phyloP scores from a whole-genome alignment of 495 filamentous ascomycete genomes.

The Copromyces sp. region DNA sequence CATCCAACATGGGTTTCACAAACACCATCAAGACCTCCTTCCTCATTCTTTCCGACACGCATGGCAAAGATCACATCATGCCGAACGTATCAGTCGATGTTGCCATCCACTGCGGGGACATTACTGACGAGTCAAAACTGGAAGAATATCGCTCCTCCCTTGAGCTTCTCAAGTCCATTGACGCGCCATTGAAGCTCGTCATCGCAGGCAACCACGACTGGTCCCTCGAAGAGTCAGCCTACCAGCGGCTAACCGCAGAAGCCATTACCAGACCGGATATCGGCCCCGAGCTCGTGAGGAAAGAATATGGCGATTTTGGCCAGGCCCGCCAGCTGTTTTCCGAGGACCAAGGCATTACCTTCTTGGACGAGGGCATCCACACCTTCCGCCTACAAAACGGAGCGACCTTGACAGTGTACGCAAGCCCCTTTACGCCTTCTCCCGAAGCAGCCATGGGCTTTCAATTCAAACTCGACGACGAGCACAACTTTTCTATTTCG shows the following conservation, averaged over 20 bases:
- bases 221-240: constrained; percentile 48
- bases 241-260: constrained; percentile 8
- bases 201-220: constrained; percentile 80
- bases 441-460: constrained; percentile 49
- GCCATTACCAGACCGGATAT: neutral
- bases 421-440: constrained; percentile 58
- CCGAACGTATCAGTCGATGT: constrained; percentile 37
- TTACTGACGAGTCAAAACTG: constrained; percentile 52
- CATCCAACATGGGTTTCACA: neutral
- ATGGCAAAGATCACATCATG: constrained; percentile 24
- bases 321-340: constrained; percentile 15
- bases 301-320: constrained; percentile 14
- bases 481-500: constrained; percentile 39
- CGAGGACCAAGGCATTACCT: constrained; percentile 47
- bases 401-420: constrained; percentile 53
- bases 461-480: constrained; percentile 42
- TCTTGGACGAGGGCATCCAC: constrained; percentile 57
- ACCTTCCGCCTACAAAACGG: constrained; percentile 47
- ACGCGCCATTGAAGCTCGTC: constrained; percentile 64
- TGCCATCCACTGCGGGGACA: constrained; percentile 63
- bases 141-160: constrained; percentile 44
- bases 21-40: constrained; percentile 29
- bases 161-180: constrained; percentile 41
- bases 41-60: constrained; percentile 56
- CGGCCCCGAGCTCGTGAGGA: constrained; percentile 10